Percentiles rank a stretch among this genome's conserved stretches.
Conservation (phyloP, 2,329 filamentous ascomycete genomes). For the Penicillium sp. region DNA sequence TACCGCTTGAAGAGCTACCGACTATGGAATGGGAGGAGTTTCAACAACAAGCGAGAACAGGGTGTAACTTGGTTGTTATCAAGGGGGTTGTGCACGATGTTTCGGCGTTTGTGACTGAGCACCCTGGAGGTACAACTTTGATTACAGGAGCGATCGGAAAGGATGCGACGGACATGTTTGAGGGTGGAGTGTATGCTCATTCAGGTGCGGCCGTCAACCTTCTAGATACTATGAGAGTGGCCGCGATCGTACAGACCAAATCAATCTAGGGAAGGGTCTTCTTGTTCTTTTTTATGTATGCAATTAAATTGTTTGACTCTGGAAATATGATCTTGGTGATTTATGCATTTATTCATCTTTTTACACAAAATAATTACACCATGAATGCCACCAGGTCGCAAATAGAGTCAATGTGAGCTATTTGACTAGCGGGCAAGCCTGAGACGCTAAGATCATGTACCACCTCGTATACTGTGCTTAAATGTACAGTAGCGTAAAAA, state of each 20-base stretch:
- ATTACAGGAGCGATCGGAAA: slow-evolving; percentile 77
- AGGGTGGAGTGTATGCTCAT: slow-evolving; percentile 81
- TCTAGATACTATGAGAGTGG: slow-evolving; percentile 67
- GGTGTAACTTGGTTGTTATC: slow-evolving; percentile 67
- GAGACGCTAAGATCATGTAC: background rate
- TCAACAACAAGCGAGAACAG: slow-evolving; percentile 68
- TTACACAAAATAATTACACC: too few relatives aligned
- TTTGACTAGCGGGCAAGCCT: too few relatives aligned
- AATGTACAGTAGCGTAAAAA: background rate
- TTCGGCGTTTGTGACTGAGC: slow-evolving; percentile 74
- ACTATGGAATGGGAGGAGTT: slow-evolving; percentile 82
- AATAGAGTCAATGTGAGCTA: too few relatives aligned
- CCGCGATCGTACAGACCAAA: slow-evolving; percentile 1
- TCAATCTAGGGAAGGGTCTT: background rate
- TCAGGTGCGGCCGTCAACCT: slow-evolving; percentile 83
- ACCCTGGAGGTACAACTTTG: slow-evolving; percentile 78
- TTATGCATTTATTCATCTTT: too few relatives aligned
- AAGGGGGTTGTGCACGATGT: slow-evolving; percentile 82
- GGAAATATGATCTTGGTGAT: background rate
- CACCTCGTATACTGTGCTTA: background rate
- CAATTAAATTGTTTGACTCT: background rate
- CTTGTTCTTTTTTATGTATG: background rate
- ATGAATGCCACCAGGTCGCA: too few relatives aligned
- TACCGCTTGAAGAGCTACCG: slow-evolving; percentile 74
- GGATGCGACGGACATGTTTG: slow-evolving; percentile 83